Evolutionary conservation across 164 flowering plant genomes (phyloP).

Genomic region (Nymphaea thermarum): DNA sequence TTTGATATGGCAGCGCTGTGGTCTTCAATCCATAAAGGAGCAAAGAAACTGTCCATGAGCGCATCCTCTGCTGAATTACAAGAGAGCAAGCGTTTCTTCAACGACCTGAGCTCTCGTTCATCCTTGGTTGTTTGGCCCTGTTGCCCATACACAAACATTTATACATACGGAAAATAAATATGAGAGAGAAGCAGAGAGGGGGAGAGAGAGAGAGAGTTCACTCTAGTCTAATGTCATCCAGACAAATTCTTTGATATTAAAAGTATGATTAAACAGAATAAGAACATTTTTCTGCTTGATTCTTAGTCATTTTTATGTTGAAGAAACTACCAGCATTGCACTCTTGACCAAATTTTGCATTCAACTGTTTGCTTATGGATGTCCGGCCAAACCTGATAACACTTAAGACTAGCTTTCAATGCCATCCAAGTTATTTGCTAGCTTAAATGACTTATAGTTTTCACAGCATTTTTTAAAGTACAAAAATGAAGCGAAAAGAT

Average conservation of each 20-base stretch:
- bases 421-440: not conserved
- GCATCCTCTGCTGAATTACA: constrained; percentile 71
- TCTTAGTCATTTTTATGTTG: no score
- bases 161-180: no score
- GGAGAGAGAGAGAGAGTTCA: not conserved
- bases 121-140: constrained; percentile 65
- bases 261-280: no score
- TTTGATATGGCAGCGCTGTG: no score
- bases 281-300: no score
- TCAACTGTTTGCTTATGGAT: no score
- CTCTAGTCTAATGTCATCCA: no score
- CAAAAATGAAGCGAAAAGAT: not conserved
- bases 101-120: constrained; percentile 63
- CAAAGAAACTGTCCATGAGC: constrained; percentile 56
- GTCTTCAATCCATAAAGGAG: constrained; percentile 32
- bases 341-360: no score
- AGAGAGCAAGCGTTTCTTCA: constrained; percentile 62
- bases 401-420: not conserved
- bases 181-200: not conserved
- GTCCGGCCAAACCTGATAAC: no score
- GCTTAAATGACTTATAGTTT: not conserved
- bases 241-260: no score
- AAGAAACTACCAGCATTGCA: no score
- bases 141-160: not conserved
- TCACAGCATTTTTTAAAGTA: not conserved